These are phyloP conservation scores for Stephania cephalantha DNA, from an alignment of 164 flowering plant genomes.

Conservation along the genomic window DNA sequence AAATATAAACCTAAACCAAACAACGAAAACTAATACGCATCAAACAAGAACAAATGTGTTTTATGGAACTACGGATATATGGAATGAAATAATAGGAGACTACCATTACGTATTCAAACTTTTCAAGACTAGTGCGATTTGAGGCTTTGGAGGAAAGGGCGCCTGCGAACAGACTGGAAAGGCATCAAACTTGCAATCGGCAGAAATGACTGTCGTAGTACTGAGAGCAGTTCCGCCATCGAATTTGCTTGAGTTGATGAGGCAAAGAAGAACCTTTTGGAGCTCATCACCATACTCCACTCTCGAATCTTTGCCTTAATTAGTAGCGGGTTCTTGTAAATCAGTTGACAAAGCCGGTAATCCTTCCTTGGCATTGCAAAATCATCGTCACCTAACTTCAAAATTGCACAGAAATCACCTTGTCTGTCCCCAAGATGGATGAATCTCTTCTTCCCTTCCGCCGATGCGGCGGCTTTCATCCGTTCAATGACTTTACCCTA, in stretches of 20 bases:
- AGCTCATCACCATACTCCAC: conserved; percentile 76
- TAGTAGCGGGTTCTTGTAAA: conserved; percentile 29
- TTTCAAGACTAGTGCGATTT: no score
- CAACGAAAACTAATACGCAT: no score
- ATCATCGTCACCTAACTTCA: conserved; percentile 53
- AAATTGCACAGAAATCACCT: conserved; percentile 76
- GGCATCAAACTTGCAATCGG: conserved; percentile 18
- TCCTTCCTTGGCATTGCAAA: conserved; percentile 77
- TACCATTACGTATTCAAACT: no score
- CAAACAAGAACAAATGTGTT: no score
- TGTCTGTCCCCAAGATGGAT: conserved; percentile 80
- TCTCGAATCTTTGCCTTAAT: conserved; percentile 60
- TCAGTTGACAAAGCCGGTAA: conserved; percentile 53
- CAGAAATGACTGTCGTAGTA: background rate
- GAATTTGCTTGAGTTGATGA: conserved; percentile 25
- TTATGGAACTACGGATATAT: no score
- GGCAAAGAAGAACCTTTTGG: conserved; percentile 31
- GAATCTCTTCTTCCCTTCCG: conserved; percentile 21
- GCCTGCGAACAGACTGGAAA: conserved; percentile 12
- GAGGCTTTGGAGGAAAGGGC: no score
- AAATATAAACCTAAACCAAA: no score
- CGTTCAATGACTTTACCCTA: conserved; percentile 61
- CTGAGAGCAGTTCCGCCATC: background rate
- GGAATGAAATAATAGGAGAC: no score
- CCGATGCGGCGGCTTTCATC: conserved; percentile 31